Percentiles rank a stretch among this genome's conserved stretches.
Conservation (phyloP, 306 rosid species). For the Quercus agrifolia region DNA sequence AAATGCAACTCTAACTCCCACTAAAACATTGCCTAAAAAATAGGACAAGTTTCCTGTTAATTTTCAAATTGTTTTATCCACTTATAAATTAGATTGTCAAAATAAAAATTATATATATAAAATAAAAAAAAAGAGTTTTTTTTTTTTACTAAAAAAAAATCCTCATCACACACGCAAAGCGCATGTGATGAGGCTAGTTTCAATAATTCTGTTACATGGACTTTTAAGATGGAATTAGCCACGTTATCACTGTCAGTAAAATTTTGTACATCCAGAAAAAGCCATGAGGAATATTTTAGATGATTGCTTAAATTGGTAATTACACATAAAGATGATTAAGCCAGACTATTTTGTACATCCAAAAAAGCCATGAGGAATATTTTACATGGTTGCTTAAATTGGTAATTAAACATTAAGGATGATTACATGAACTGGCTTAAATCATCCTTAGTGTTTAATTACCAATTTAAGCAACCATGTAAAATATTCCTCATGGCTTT, state of each 20-base stretch:
- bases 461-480: not conserved
- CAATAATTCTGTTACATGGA: not conserved
- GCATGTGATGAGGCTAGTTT: not conserved
- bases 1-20: too few species aligned
- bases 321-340: not conserved
- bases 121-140: too few species aligned
- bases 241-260: too few species aligned
- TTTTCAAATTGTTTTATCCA: too few species aligned
- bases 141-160: too few species aligned
- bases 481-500: not conserved
- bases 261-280: too few species aligned
- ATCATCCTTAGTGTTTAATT: not conserved
- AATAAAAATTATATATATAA: too few species aligned
- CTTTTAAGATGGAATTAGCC: not conserved
- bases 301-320: not conserved
- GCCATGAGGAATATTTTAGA: not conserved
- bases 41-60: too few species aligned
- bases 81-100: too few species aligned
- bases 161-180: too few species aligned
- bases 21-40: too few species aligned
- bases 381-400: not conserved
- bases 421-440: not conserved
- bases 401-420: not conserved
- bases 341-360: not conserved
- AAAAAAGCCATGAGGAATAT: not conserved